Evolutionary conservation across 352 stramenopile species (phyloP), one percentile per base, ranked within the genome.

Genomic region (Phytophthora citrophthora): DNA sequence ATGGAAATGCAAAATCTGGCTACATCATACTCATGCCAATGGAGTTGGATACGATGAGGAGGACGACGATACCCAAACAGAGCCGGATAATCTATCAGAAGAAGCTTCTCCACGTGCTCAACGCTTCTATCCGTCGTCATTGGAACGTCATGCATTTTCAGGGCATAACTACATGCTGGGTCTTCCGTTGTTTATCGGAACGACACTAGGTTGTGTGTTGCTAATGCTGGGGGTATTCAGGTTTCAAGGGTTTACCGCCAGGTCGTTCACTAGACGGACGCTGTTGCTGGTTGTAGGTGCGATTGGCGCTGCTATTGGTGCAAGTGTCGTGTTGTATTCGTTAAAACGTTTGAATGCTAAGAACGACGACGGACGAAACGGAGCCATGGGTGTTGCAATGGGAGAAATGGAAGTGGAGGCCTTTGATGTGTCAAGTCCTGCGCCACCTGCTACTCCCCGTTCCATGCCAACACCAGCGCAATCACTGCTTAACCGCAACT

Each of bases 1-100:
- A 48, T 89, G 76, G 77, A 79, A 81, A 44, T 79, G 65, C 50
- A 77, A 75, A 13, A 44, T 89, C 13, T 87, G 68, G 73, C 41
- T 89, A 32, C 80, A 89, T 48, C 32, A 66, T 38, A 89, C 79
- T 2, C 36, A 64, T 58, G 26, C 60, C 69, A 51, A 36, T 20
- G 54, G n/a, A 11, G 48, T 24, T 61, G 39, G 18, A 15, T 60
- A 65, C 24, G 50, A 78, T 16, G 44, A 40, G 18, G 50, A 76
- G 7, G 74, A 75, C 10, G 64, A 79, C 24, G 65, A 74, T 32
- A 68, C 49, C 4, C 61, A 63, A 51, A 78, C 75, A 3, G 74
- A 82, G 26, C 59, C 67, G 11, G 58, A 81, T 15, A 60, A 76
- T 54, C 10, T 62, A 11, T 76, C 72, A 2, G 63, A 72, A 34